Percentiles rank a stretch among this genome's conserved stretches.
Evolutionary conservation across 2,329 filamentous ascomycete species (phyloP).

Genomic region (Colletotrichum lentis): DNA sequence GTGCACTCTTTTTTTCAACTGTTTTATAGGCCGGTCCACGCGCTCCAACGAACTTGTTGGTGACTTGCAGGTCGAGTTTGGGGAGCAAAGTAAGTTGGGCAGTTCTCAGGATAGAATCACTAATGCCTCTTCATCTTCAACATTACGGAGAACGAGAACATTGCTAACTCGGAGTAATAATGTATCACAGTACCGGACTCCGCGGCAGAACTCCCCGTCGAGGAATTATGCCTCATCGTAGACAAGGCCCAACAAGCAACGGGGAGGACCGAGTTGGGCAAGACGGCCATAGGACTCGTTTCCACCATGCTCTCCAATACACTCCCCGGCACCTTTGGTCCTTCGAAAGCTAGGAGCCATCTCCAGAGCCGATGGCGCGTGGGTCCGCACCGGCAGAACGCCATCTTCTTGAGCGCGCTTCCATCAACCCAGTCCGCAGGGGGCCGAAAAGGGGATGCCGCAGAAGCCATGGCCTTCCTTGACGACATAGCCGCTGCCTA

Average conservation of each 20-base stretch:
- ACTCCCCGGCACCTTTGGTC: conserved; percentile 99
- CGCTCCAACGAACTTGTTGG: conserved; percentile 98
- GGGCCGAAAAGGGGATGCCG: not conserved
- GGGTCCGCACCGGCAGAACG: conserved; percentile 85
- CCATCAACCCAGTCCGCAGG: conserved; percentile 69
- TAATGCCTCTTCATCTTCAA: conserved; percentile 76
- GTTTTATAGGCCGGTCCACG: conserved; percentile 83
- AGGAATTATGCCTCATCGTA: too few relatives aligned
- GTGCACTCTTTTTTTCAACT: not conserved
- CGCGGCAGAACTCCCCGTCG: not conserved
- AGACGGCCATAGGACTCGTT: too few relatives aligned
- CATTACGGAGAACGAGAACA: conserved; percentile 63
- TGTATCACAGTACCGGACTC: too few relatives aligned
- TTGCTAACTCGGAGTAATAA: too few relatives aligned
- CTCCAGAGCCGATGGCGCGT: conserved; percentile 93
- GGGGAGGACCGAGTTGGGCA: too few relatives aligned
- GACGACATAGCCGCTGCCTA: not conserved
- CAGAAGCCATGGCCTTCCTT: not conserved
- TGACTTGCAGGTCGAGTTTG: conserved; percentile 97
- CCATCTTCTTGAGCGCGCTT: conserved; percentile 83
- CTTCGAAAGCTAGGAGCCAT: conserved; percentile 92
- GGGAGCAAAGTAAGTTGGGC: conserved; percentile 88
- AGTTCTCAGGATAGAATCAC: conserved; percentile 75
- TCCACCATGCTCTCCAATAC: conserved; percentile 93
- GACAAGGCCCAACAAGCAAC: too few relatives aligned